Evolutionary conservation across 495 filamentous ascomycete genomes (phyloP), one percentile per base, ranked within the genome.

Genomic region (Aspergillus leporis): DNA sequence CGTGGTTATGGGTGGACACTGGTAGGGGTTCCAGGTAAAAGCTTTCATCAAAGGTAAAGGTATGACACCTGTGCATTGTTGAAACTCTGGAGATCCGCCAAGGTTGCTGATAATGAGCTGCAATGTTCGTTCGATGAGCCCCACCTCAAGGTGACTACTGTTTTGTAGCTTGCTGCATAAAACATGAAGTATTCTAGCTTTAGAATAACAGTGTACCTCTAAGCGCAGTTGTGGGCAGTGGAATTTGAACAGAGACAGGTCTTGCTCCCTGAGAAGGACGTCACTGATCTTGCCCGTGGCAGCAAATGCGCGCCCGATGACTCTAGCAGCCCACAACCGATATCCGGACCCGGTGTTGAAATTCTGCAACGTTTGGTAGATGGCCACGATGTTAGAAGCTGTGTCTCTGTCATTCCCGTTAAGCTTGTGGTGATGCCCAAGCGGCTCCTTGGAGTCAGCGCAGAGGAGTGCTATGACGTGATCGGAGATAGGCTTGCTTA

Each of bases 241-340:
- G 5, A 18, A 18, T 12, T 66, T 40, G 23, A 76, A 76, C 0
- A 74, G 38, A 3, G 53, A 61, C 8, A 66, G 61, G 22, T 74
- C 70, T 38, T 78, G 76, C 51, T 81, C 78, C 47, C 75, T 74
- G 22, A 74, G 51, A 13, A 81, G 59, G 12, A 63, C 60, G 40
- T 78, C 69, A 49, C 66, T 63, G 28, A 90, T 80, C 57, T 83
- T 74, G 18, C 90, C 90, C 50, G 85, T 89, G 4, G 88, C 81
- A 46, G 89, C 86, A 73, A 92, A 98, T 0, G 91, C 87, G 63
- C 91, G 83, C 19, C 94, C 94, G 22, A 98, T 78, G 16, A 92
- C 88, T 53, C 86, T 83, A 7, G 88, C 92, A 40, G 89, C 89
- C 94, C 94, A 98, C 4, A 90, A 72, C 13, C 89, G 73, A 68